Evolutionary conservation across 2,329 filamentous ascomycete species (phyloP), one percentile per base, ranked within the genome.

Genomic region (Ophiostoma sp.): DNA sequence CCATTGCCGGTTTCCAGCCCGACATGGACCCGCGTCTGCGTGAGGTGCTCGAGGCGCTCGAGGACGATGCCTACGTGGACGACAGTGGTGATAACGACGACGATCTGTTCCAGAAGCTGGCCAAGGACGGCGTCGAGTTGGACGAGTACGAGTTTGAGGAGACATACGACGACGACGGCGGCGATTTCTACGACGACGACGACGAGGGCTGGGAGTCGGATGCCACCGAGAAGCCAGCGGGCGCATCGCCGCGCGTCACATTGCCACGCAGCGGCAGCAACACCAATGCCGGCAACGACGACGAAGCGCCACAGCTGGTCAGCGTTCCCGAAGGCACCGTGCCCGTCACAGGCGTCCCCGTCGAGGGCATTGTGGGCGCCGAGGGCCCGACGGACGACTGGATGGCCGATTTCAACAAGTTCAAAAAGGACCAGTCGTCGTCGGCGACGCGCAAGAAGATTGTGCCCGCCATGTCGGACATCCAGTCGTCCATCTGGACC

Each of bases 191-290:
- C 17, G 87, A 90, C 13, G 88, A 90, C 13, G 88, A 90, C 5
- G 93, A 94, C 68, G 90, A 91, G 1, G 95, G 94, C 6, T 99
- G 94, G 94, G 94, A 97, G 80, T 96, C 93, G 8, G 95, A 99
- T 78, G 90, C 89, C 75, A 99, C 95, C 0, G 93, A 90, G 77
- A 96, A 90, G 82, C 89, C 90, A 17, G 35, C 67, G 1, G 35
- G 23, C 7, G 41, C 65, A 2, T 33, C 33, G 3, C 23, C 41
- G 41, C 27, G 31, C 8, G 27, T 33, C 1, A 20, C 23, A 33
- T 36, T 65, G 6, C 62, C n/a, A 5, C 57, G 57, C 27, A 48
- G 44, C 44, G 13, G 13, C 36, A 39, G 13, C 36, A 11, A 39
- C 36, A 39, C 8, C 36, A 39, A 39, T 11, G 33, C 4, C 13